Base-by-base conservation (phyloP, 345 rosid genomes). In the Pseudoturritis turrita region DNA sequence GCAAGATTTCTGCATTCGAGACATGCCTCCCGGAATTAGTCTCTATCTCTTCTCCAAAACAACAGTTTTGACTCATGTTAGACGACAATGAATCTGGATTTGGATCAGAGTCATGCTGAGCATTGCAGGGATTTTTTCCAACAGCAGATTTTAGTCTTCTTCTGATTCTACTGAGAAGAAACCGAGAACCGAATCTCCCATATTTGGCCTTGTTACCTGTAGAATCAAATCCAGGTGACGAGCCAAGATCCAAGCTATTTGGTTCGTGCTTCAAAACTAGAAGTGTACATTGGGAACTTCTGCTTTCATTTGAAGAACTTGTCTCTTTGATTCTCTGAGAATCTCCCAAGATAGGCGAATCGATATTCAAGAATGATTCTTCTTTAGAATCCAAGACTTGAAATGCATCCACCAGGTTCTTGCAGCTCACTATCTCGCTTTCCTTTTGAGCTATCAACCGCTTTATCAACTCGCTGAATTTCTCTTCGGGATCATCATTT, bases 151-250 rank as follows among this genome's bases (percentile, higher is more conserved):
- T 95, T 74, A 86, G 81, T 78, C 79, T 91, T 83, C 84, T 67
- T 23, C 67, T 52, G 73, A 76, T 62, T 46, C 65, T 44, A 52
- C 72, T 71, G 28, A 95, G 81, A 53, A 75, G 74, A 18, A 84
- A 76, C 12, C 83, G 62, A 46, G 81, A 79, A 18, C 71, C 82
- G 44, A 73, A 78, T 26, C 77, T 68, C 65, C 77, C 83, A 25
- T 77, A 15, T 19, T 84, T 87, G 65, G 96, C 85, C 85, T 91
- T 91, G 82, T 86, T 80, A 14, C 83, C 78, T 77, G 83, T 84
- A 57, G 74, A 75, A 26, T 65, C 43, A 74, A 57, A 81, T 49
- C 73, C 73, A 7, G 69, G 74, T 23, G 86, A 69, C 56, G 78
- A 77, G n/a, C 65, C 83, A 40, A 72, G 52, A 47, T 47, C 54